A percentile compares a stretch with the other conserved stretches of the same genome.
Conservation (phyloP, 116 monocot species). For the Zostera marina region DNA sequence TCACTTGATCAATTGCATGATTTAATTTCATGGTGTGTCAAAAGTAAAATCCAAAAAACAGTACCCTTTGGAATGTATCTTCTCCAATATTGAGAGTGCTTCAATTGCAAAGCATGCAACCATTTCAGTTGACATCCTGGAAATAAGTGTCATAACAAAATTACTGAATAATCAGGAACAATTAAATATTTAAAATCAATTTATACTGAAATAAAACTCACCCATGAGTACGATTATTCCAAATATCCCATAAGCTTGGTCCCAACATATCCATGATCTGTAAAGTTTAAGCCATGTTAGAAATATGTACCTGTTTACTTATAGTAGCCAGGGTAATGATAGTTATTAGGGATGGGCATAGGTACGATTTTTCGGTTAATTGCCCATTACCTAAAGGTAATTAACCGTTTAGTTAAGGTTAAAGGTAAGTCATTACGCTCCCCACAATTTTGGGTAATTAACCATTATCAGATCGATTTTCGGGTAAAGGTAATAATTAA, state of each 20-base stretch:
- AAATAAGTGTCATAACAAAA: constrained; percentile 7
- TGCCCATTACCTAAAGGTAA: too few relatives aligned
- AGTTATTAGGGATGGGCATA: too few relatives aligned
- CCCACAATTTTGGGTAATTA: too few relatives aligned
- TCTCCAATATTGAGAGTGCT: constrained; percentile 94
- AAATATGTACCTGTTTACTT: too few relatives aligned
- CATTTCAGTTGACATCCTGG: constrained; percentile 93
- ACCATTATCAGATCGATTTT: too few relatives aligned
- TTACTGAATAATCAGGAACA: not conserved
- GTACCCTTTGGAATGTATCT: constrained; percentile 97
- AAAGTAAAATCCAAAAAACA: not conserved
- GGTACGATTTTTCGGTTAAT: too few relatives aligned
- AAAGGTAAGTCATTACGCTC: too few relatives aligned
- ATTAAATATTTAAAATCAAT: not conserved
- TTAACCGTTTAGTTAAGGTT: too few relatives aligned
- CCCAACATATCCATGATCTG: constrained; percentile 99
- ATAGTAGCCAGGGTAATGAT: too few relatives aligned
- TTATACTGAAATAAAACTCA: constrained; percentile 16
- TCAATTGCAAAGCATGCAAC: constrained; percentile 97
- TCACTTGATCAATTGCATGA: too few relatives aligned
- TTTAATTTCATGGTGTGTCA: too few relatives aligned
- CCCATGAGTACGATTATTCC: constrained; percentile 79
- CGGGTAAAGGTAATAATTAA: too few relatives aligned
- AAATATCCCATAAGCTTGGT: constrained; percentile 98
- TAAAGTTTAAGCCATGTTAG: constrained; percentile 7